Base-by-base conservation (phyloP, 371 early-diverging fungal species). In the Rhizomucor miehei region DNA sequence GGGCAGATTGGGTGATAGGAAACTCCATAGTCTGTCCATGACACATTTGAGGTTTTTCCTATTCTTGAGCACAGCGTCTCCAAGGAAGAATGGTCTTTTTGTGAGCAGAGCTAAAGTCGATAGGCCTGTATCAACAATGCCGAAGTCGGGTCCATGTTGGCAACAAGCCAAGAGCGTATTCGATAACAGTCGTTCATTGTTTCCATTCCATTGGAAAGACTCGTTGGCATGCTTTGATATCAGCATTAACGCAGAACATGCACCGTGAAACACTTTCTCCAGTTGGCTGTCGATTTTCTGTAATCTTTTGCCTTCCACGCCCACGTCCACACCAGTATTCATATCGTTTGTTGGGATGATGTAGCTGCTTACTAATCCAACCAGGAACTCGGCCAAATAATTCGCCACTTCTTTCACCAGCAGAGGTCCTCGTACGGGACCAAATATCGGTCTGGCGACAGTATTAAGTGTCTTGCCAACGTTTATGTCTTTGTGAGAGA, bases 1-100 rank as follows among this genome's bases (percentile, higher is more conserved):
- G 25, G 70, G 65, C 17, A 63, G 51, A 0, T 60, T 61, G 2
- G 84, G 73, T 1, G 66, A 51, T 34, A 86, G 56, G 38, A 73
- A 75, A 5, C 49, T 51, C 86, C 86, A 85, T 12, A 78, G 43
- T 53, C 61, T 66, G 44, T 75, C 69, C 55, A 75, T 52, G 13
- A 78, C 60, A 11, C 36, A 43, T 25, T 62, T 63, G 9, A 69
- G 34, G 6, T 65, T 44, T 9, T 40, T 11, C 13, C 35, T 38
- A 20, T 53, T 45, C 25, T 58, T 55, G 14, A 69, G 45, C 43
- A 59, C 44, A 3, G 45, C 16, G 20, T 45, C 41, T 41, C 67
- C 41, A 0, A 71, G 24, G 41, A 81, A 59, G 1, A 49, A 48
- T 5, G 45, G 48, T 10, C 48, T 57, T 23, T 58, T 59, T 5